These are phyloP conservation scores for Tilletia caries DNA, from an alignment of 1,284 basidiomycete genomes.

Conservation along the genomic window DNA sequence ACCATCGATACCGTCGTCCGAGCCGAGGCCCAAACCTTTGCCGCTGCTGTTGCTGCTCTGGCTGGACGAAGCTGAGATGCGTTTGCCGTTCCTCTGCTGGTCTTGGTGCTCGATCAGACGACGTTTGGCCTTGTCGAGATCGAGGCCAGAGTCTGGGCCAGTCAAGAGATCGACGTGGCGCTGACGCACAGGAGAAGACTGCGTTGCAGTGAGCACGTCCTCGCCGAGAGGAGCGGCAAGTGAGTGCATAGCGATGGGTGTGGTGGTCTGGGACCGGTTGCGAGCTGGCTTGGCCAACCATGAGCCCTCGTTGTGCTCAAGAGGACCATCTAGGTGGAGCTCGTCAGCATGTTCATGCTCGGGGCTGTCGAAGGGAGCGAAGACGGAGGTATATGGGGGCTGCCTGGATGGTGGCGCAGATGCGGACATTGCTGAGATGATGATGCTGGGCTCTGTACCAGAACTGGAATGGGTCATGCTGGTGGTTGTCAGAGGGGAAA, in stretches of 20 bases:
- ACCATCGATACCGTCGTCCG: neutral
- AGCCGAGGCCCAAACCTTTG: neutral
- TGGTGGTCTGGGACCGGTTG: slow-evolving; percentile 6
- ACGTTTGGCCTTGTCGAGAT: neutral
- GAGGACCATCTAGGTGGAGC: neutral
- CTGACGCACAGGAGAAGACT: slow-evolving; percentile 2
- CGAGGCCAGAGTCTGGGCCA: no score
- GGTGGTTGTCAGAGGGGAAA: no score
- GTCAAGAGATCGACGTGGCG: neutral
- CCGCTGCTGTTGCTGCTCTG: neutral
- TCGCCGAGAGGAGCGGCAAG: neutral
- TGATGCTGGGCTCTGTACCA: no score
- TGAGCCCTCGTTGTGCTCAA: neutral
- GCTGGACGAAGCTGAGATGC: neutral
- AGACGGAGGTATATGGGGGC: slow-evolving; percentile 4
- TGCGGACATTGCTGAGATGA: neutral
- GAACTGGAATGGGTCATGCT: no score
- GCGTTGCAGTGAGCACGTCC: slow-evolving; percentile 2
- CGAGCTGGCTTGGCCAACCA: neutral
- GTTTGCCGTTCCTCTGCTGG: neutral
- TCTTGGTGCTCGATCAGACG: neutral
- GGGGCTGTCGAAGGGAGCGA: slow-evolving; percentile 9
- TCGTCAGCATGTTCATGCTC: neutral
- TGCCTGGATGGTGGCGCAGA: neutral
- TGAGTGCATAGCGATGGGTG: slow-evolving; percentile 2